Evolutionary conservation across 352 stramenopile species (phyloP).

Genomic region (Globisporangium heterothallicum): DNA sequence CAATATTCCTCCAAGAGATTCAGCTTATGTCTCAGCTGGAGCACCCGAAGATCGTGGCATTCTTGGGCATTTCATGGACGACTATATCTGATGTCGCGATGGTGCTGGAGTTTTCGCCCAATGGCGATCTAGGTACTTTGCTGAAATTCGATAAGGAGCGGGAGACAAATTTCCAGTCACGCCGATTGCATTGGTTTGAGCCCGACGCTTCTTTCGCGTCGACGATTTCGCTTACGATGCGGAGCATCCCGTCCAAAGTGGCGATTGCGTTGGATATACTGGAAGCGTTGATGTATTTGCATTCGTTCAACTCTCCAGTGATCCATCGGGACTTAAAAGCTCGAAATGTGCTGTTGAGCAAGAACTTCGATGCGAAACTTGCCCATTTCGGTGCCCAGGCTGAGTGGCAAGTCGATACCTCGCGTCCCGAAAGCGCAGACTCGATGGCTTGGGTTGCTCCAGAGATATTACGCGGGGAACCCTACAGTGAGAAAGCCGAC

Average conservation of each 20-base stretch:
- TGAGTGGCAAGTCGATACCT: slow-evolving; percentile 69
- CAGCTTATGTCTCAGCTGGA: slow-evolving; percentile 6
- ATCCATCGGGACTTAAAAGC: slow-evolving; percentile 79
- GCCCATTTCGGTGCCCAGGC: slow-evolving; percentile 82
- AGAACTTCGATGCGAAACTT: slow-evolving; percentile 66
- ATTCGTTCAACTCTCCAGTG: slow-evolving; percentile 77
- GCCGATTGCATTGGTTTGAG: slow-evolving; percentile 7
- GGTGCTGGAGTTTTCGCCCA: slow-evolving; percentile 11
- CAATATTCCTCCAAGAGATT: slow-evolving; percentile 9
- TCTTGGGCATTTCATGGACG: slow-evolving; percentile 7
- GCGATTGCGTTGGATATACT: slow-evolving; percentile 66
- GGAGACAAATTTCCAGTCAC: slow-evolving; percentile 8
- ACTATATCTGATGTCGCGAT: slow-evolving; percentile 3
- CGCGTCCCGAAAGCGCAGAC: slow-evolving; percentile 79
- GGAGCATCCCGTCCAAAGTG: slow-evolving; percentile 24
- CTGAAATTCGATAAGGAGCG: slow-evolving; percentile 11
- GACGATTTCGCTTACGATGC: neutral
- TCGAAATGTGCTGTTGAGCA: slow-evolving; percentile 68
- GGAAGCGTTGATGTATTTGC: slow-evolving; percentile 76
- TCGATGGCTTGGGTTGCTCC: slow-evolving; percentile 84
- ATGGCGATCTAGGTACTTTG: slow-evolving; percentile 4
- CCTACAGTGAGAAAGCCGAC: slow-evolving; percentile 84
- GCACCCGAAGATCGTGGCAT: slow-evolving; percentile 9
- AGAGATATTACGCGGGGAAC: slow-evolving; percentile 69
- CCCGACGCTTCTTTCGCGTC: neutral